phyloP scores from a whole-genome alignment of 2,329 filamentous ascomycete species.

The Aspergillus intermedius region DNA sequence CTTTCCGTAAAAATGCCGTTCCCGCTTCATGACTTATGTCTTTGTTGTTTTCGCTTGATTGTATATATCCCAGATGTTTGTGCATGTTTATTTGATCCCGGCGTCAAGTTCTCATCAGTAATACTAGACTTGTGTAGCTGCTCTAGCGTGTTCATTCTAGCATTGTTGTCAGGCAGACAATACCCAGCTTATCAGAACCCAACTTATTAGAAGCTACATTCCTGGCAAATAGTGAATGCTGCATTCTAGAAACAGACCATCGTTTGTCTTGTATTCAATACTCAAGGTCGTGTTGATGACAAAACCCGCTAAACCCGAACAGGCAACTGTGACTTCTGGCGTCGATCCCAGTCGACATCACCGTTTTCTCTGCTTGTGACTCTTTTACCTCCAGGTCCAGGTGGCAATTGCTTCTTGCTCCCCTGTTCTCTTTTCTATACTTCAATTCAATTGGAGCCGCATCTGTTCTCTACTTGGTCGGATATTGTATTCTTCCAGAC shows the following conservation, averaged over 20 bases:
- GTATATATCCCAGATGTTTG: conserved; percentile 26
- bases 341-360: conserved; percentile 16
- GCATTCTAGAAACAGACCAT: too few species aligned
- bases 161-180: too few species aligned
- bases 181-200: too few species aligned
- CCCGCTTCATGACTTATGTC: conserved; percentile 43
- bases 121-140: too few species aligned
- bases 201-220: too few species aligned
- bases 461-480: conserved; percentile 4
- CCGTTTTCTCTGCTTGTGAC: conserved; percentile 7
- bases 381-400: conserved; percentile 8
- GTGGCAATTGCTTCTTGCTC: neutral
- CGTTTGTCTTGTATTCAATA: too few species aligned
- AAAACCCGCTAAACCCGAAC: conserved; percentile 21
- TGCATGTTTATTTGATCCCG: conserved; percentile 3
- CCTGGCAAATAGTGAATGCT: too few species aligned
- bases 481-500: conserved; percentile 9
- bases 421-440: neutral
- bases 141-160: too few species aligned
- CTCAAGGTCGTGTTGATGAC: too few species aligned
- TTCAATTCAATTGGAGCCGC: conserved; percentile 3
- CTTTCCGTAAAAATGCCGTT: conserved; percentile 70
- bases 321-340: conserved; percentile 19
- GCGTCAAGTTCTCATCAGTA: neutral
- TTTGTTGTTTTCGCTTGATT: conserved; percentile 13